Evolutionary conservation across 2,329 filamentous ascomycete species (phyloP).

Genomic region (Nemania diffusa): DNA sequence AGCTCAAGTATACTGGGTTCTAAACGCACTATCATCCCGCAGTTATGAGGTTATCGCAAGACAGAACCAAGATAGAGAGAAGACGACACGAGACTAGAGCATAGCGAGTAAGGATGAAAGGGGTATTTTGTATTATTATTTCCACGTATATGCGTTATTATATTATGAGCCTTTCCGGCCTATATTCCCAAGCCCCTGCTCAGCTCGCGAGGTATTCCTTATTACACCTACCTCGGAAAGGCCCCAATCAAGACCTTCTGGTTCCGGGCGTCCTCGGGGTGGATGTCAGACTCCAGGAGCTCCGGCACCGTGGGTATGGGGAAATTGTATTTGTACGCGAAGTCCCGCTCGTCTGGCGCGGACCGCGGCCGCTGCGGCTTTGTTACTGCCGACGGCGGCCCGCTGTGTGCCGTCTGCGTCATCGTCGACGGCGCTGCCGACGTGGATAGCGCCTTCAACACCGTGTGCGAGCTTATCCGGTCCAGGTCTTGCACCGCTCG

Average conservation of each 20-base stretch:
- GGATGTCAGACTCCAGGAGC: conserved; percentile 29
- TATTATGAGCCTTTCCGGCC: neutral
- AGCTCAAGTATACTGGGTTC: too few species aligned
- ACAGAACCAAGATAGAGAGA: neutral
- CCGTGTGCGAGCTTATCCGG: neutral
- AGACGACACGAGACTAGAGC: neutral
- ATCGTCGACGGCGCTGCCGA: neutral
- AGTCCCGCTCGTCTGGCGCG: conserved; percentile 32
- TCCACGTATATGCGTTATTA: neutral
- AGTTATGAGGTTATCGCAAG: too few species aligned
- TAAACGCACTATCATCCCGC: too few species aligned
- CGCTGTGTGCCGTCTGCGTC: neutral
- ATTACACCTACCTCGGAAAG: conserved; percentile 31
- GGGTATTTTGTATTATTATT: conserved; percentile 32
- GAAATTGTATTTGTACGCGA: conserved; percentile 35
- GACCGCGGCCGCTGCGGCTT: conserved; percentile 5
- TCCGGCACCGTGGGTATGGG: conserved; percentile 31
- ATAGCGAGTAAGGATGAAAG: conserved; percentile 7
- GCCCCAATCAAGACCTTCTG: conserved; percentile 37
- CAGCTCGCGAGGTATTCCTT: neutral
- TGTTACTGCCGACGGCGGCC: neutral
- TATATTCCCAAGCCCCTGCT: neutral
- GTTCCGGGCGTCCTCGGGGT: conserved; percentile 37
- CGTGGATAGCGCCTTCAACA: conserved; percentile 19
- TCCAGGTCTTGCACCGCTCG: conserved; percentile 15